These are phyloP conservation scores for Chromosphaera perkinsii DNA, from an alignment of 208 protist species.

Conservation along the genomic window DNA sequence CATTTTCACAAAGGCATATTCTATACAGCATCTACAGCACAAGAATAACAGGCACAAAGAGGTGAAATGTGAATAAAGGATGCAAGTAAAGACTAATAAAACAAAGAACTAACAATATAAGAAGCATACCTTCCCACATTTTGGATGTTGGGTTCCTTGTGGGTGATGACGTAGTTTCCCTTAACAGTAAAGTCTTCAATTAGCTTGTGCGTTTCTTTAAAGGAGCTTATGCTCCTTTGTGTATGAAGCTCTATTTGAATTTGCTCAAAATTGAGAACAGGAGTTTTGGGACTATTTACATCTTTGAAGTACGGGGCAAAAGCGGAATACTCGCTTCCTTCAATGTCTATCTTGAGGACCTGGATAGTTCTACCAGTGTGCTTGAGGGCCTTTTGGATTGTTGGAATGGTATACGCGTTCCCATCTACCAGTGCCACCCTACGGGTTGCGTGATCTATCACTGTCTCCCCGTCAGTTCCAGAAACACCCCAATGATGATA, in stretches of 20 bases:
- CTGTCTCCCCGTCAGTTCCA: background rate
- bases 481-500: constrained; percentile 12
- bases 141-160: constrained; percentile 22
- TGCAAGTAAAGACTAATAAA: too few species aligned
- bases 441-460: background rate
- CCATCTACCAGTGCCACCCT: too few species aligned
- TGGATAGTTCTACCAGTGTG: background rate
- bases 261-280: background rate
- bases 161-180: constrained; percentile 2
- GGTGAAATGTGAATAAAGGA: too few species aligned
- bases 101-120: too few species aligned
- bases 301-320: background rate
- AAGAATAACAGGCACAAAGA: too few species aligned
- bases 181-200: background rate
- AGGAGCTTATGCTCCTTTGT: background rate
- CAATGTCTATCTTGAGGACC: constrained; percentile 22
- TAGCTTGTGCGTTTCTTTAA: background rate
- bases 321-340: constrained; percentile 1
- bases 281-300: background rate
- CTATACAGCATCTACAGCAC: too few species aligned
- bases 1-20: too few species aligned
- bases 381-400: background rate
- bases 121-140: background rate
- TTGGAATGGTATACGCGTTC: too few species aligned
- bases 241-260: constrained; percentile 20